A percentile compares a stretch with the other conserved stretches of the same genome.
Conservation (phyloP, 768 basidiomycete genomes). For the Tricholoma hemisulphureum region DNA sequence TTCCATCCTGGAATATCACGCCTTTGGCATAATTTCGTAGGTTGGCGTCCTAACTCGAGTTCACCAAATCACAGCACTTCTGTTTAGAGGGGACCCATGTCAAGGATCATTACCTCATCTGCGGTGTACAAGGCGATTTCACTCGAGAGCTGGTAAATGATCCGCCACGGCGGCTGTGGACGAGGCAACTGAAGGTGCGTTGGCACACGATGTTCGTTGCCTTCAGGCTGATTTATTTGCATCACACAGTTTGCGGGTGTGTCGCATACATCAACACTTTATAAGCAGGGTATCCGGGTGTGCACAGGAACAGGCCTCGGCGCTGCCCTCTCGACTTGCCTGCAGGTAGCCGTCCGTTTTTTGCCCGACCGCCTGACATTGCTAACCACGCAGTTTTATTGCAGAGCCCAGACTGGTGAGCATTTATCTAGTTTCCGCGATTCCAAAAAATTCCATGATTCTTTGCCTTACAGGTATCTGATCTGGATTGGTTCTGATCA, state of each 20-base stretch:
- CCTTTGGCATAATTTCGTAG: conserved; percentile 81
- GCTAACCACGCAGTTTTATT: conserved; percentile 10
- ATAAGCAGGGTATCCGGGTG: conserved; percentile 79
- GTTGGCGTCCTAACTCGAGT: conserved; percentile 20
- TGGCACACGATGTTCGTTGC: neutral
- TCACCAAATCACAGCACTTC: conserved; percentile 1
- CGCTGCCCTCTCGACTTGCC: conserved; percentile 75
- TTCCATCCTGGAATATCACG: conserved; percentile 79
- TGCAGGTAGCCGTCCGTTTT: conserved; percentile 55
- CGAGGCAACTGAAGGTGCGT: conserved; percentile 72
- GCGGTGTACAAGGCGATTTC: conserved; percentile 84
- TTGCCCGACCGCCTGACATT: neutral
- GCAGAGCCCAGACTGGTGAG: conserved; percentile 51
- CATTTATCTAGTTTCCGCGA: neutral
- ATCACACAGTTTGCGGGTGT: conserved; percentile 68
- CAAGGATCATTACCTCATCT: conserved; percentile 79
- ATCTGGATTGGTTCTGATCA: conserved; percentile 87
- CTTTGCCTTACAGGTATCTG: conserved; percentile 52
- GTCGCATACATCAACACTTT: conserved; percentile 73
- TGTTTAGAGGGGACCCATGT: conserved; percentile 64
- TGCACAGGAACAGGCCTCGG: conserved; percentile 86
- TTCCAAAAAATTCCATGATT: neutral
- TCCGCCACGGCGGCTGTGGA: conserved; percentile 74
- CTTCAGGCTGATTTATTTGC: neutral
- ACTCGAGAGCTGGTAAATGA: conserved; percentile 70